Evolutionary conservation across 1,284 basidiomycete genomes (phyloP), one percentile per base, ranked within the genome.

Genomic region (Tetrapyrgos nigripes): DNA sequence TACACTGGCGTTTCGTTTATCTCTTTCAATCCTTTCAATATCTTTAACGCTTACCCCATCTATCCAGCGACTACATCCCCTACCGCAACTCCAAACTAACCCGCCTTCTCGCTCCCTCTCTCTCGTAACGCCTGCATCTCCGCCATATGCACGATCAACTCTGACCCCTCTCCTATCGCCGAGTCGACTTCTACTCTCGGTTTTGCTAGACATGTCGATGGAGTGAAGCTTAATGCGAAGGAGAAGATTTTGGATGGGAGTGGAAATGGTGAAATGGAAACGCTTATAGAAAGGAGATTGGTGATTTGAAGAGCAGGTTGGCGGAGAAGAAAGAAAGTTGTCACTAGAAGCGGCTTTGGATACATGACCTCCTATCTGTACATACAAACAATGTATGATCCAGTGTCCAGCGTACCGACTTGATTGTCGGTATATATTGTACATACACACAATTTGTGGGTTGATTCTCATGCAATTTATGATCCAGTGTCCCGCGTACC

Each of bases 31-130:
- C 21, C 14, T 19, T 17, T 24, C 17, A n/a, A n/a, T n/a, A 40
- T 17, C 6, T 19, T 33, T 31, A 21, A 44, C 50, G 27, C 33
- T 31, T 47, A n/a, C n/a, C n/a, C n/a, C n/a, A n/a, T n/a, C n/a
- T n/a, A n/a, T 37, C 11, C 6, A 90, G 89, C 50, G 92, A 94
- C 65, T 94, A 97, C 69, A 89, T 98, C 13, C 97, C 97, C 3
- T 99, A 93, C 76, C 90, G 97, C 47, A 97, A 98, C 73, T 96
- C 94, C 49, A 98, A 98, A 75, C 79, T 92, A 4, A 99, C 97
- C 3, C 88, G 96, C 31, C 89, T 99, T 75, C 84, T 99, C 5
- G 96, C 98, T 72, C 96, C 96, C 2, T 97, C 94, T 1, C 82
- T 99, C 0, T 92, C 93, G 97, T 1, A 94, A 98, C 70, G 97